These are phyloP conservation scores for Hypoxylon fragiforme DNA, from an alignment of 495 filamentous ascomycete genomes.

Conservation along the genomic window DNA sequence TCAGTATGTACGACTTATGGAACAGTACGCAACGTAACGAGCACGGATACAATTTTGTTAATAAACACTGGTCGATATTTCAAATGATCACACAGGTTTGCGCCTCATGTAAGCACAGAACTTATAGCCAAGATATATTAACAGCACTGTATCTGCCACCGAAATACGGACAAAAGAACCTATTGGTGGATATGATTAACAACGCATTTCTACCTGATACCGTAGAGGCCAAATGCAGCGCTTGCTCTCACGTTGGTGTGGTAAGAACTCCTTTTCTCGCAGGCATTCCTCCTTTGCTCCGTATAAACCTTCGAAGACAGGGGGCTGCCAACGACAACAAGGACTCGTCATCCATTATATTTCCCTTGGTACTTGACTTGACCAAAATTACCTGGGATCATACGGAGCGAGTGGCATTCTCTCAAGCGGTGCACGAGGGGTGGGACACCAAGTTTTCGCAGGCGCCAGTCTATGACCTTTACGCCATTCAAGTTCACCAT, in stretches of 20 bases:
- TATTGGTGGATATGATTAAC: no score
- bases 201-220: no score
- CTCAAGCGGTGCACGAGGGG: no score
- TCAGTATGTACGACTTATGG: no score
- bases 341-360: neutral
- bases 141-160: neutral
- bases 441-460: conserved; percentile 20
- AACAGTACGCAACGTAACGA: no score
- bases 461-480: conserved; percentile 47
- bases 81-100: neutral
- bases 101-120: neutral
- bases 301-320: neutral
- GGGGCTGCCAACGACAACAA: neutral
- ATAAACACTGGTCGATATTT: neutral
- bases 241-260: no score
- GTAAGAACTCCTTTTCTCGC: neutral
- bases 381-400: conserved; percentile 31
- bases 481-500: conserved; percentile 48
- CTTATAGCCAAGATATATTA: neutral
- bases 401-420: no score
- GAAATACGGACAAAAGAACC: neutral
- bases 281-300: neutral
- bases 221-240: no score
- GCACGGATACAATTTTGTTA: neutral
- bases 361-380: conserved; percentile 36